These are phyloP conservation scores for Ploettnerulaceae sp. DNA, from an alignment of 2,329 filamentous ascomycete genomes.

Conservation along the genomic window DNA sequence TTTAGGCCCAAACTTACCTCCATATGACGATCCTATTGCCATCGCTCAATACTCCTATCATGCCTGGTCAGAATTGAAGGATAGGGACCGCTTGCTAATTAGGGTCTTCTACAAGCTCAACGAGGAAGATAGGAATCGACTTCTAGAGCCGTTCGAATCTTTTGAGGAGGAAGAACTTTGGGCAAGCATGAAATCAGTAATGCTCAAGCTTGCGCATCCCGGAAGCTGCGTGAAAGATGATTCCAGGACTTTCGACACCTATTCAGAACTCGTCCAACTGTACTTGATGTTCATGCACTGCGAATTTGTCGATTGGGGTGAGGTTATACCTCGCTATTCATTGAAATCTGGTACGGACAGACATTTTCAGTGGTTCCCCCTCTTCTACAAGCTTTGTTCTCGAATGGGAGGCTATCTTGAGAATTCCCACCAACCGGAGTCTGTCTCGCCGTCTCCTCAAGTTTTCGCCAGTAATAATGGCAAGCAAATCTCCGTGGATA, in stretches of 20 bases:
- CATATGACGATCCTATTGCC: slow-evolving; percentile 19
- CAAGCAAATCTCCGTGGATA: background rate
- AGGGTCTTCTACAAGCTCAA: slow-evolving; percentile 37
- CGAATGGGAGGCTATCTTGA: slow-evolving; percentile 11
- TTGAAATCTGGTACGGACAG: background rate
- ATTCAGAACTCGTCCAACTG: slow-evolving; percentile 24
- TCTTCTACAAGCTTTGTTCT: slow-evolving; percentile 16
- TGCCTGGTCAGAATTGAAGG: slow-evolving; percentile 21
- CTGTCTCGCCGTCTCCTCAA: background rate
- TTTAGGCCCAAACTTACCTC: slow-evolving; percentile 13
- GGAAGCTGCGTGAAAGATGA: too few relatives aligned
- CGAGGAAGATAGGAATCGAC: background rate
- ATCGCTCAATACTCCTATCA: slow-evolving; percentile 23
- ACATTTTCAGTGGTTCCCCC: slow-evolving; percentile 5
- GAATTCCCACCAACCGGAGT: background rate
- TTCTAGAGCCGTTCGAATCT: slow-evolving; percentile 16
- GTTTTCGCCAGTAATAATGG: background rate
- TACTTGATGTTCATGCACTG: slow-evolving; percentile 1
- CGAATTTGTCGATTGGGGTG: background rate
- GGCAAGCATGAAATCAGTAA: slow-evolving; percentile 14
- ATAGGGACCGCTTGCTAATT: slow-evolving; percentile 39
- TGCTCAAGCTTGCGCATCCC: slow-evolving; percentile 8
- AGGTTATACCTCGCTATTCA: background rate
- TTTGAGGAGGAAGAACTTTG: slow-evolving; percentile 14
- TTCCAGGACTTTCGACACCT: slow-evolving; percentile 11